A percentile compares a stretch with the other conserved stretches of the same genome.
Conservation (phyloP, 75 land plant species). For the Picea glauca region DNA sequence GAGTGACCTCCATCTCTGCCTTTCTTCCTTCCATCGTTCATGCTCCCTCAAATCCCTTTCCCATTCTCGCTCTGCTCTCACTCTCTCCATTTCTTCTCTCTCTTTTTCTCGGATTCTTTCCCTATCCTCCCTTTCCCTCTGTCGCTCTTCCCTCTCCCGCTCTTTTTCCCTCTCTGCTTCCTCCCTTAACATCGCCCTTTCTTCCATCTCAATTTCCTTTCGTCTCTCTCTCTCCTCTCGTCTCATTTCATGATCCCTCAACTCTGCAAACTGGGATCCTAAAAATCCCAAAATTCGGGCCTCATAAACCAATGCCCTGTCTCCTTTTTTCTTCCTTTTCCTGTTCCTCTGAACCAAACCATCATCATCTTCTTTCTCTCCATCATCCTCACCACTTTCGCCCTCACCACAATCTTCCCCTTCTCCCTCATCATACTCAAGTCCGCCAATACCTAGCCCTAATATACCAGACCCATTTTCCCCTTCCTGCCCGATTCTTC, state of each 20-base stretch:
- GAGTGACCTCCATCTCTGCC: slow-evolving; percentile 1
- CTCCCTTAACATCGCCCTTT: slow-evolving; percentile 1
- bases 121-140: slow-evolving; percentile 14
- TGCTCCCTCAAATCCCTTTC: slow-evolving; percentile 10
- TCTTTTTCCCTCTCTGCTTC: slow-evolving; percentile 6
- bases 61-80: neutral
- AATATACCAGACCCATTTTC: slow-evolving; percentile 5
- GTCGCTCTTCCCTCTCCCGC: slow-evolving; percentile 7
- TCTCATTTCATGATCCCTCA: slow-evolving; percentile 8
- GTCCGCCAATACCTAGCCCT: slow-evolving; percentile 1
- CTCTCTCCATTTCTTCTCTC: slow-evolving; percentile 13
- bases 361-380: slow-evolving; percentile 9
- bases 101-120: slow-evolving; percentile 9
- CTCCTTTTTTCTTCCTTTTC: slow-evolving; percentile 9
- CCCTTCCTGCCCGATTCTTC: slow-evolving; percentile 7
- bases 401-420: slow-evolving; percentile 3
- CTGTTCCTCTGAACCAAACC: slow-evolving; percentile 8
- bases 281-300: slow-evolving; percentile 11
- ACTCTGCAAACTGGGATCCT: slow-evolving; percentile 9
- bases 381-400: slow-evolving; percentile 8
- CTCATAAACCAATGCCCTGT: slow-evolving; percentile 3
- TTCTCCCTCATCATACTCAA: slow-evolving; percentile 11
- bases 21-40: neutral
- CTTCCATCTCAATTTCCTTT: slow-evolving; percentile 12
- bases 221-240: slow-evolving; percentile 11